phyloP scores from a whole-genome alignment of 2,329 filamentous ascomycete genomes.

The Pezicula neosporulosa region DNA sequence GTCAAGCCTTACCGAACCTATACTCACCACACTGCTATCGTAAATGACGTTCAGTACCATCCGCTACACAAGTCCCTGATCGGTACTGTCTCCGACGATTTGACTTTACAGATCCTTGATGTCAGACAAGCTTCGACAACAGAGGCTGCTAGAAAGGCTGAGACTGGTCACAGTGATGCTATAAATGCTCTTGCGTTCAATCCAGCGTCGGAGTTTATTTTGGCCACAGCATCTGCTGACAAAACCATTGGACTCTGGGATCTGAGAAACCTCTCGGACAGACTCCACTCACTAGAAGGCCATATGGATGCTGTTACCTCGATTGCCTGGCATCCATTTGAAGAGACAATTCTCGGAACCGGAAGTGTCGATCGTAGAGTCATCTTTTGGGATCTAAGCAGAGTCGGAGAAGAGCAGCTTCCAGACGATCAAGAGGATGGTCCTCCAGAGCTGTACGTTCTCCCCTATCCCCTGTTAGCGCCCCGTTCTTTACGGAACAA shows the following conservation, averaged over 20 bases:
- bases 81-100: slow-evolving; percentile 91
- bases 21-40: slow-evolving; percentile 83
- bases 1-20: slow-evolving; percentile 73
- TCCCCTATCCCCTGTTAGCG: neutral
- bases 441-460: slow-evolving; percentile 81
- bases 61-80: slow-evolving; percentile 81
- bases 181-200: slow-evolving; percentile 98
- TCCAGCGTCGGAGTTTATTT: slow-evolving; percentile 80
- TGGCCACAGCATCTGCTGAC: slow-evolving; percentile 92
- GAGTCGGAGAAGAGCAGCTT: slow-evolving; percentile 89
- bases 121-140: slow-evolving; percentile 65
- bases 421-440: slow-evolving; percentile 95
- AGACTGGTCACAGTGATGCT: slow-evolving; percentile 76
- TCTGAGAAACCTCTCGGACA: slow-evolving; percentile 83
- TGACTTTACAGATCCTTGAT: slow-evolving; percentile 90
- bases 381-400: slow-evolving; percentile 93
- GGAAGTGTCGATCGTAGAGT: slow-evolving; percentile 90
- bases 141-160: slow-evolving; percentile 65
- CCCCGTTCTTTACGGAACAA: neutral
- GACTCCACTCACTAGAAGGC: slow-evolving; percentile 84
- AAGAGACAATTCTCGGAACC: slow-evolving; percentile 84
- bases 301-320: slow-evolving; percentile 90
- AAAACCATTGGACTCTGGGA: slow-evolving; percentile 97
- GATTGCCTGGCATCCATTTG: slow-evolving; percentile 89
- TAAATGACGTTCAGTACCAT: slow-evolving; percentile 97